Evolutionary conservation across 2,329 filamentous ascomycete species (phyloP).

Genomic region (Pestalotiopsis sp.): DNA sequence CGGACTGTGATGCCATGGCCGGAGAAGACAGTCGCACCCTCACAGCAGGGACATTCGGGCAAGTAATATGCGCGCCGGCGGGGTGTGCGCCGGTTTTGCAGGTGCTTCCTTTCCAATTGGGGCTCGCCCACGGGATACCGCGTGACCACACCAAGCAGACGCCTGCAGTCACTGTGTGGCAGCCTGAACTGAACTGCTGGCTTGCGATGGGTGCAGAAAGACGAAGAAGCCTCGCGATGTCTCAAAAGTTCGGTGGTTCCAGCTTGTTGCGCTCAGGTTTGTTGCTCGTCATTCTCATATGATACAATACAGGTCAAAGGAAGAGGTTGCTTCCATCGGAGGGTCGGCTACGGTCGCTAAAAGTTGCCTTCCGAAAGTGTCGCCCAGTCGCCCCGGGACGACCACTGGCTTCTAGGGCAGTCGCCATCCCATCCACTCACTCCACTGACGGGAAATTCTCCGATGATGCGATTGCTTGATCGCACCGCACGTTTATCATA

Average conservation of each 20-base stretch:
- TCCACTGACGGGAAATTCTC: neutral
- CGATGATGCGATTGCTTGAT: neutral
- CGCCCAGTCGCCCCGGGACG: neutral
- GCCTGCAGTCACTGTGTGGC: neutral
- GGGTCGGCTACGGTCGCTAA: slow-evolving; percentile 1
- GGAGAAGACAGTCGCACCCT: neutral
- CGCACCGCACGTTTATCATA: too few relatives aligned
- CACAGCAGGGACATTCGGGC: neutral
- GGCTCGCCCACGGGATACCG: neutral
- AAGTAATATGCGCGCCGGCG: neutral
- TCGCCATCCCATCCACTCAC: neutral
- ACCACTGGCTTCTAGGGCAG: neutral
- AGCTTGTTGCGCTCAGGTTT: neutral
- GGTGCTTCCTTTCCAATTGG: neutral
- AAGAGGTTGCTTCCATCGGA: neutral
- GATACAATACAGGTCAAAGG: neutral
- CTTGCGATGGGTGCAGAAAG: neutral
- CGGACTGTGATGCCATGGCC: slow-evolving; percentile 23
- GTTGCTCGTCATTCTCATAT: neutral
- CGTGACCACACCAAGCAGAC: neutral
- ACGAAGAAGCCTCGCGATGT: neutral
- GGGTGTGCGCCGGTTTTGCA: neutral
- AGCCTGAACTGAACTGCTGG: neutral
- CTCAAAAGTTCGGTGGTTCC: neutral
- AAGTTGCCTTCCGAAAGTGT: slow-evolving; percentile 6